These are phyloP conservation scores for Protomyces macrosporus DNA, from an alignment of 1,139 yeast genomes.

Conservation along the genomic window DNA sequence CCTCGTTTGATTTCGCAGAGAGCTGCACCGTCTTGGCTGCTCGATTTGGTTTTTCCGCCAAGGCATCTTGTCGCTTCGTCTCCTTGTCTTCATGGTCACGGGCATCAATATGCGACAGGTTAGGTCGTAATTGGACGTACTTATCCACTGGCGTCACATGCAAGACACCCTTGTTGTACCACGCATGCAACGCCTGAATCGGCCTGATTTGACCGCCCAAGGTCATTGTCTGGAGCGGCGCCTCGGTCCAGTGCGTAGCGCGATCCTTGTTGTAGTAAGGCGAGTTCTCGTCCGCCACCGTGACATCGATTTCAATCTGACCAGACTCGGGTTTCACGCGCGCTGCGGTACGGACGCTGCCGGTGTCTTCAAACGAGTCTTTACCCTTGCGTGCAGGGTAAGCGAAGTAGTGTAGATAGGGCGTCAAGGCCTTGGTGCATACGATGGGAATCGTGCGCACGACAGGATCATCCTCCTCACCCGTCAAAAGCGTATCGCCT, in stretches of 20 bases:
- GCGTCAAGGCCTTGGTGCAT: slow-evolving; percentile 39
- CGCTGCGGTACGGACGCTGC: slow-evolving; percentile 45
- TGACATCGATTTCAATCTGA: slow-evolving; percentile 63
- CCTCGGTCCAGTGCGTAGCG: slow-evolving; percentile 19
- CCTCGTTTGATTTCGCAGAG: slow-evolving; percentile 27
- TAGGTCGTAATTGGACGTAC: slow-evolving; percentile 74
- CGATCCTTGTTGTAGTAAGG: slow-evolving; percentile 45
- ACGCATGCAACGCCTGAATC: background rate
- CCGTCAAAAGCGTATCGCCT: background rate
- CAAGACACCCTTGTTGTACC: slow-evolving; percentile 35
- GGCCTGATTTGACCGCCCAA: slow-evolving; percentile 12
- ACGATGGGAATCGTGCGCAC: slow-evolving; percentile 69
- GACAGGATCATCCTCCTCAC: slow-evolving; percentile 59
- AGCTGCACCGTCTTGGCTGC: slow-evolving; percentile 18
- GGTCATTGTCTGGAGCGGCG: slow-evolving; percentile 5
- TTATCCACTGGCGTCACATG: slow-evolving; percentile 63
- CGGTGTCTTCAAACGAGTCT: slow-evolving; percentile 44
- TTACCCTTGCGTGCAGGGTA: slow-evolving; percentile 64
- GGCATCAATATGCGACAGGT: slow-evolving; percentile 63
- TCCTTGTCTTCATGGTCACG: slow-evolving; percentile 13
- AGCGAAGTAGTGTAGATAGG: slow-evolving; percentile 51
- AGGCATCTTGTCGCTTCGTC: slow-evolving; percentile 28
- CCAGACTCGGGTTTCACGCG: slow-evolving; percentile 59
- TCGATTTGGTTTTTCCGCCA: slow-evolving; percentile 27
- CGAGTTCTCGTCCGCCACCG: slow-evolving; percentile 51